A percentile compares a stretch with the other conserved stretches of the same genome.
These are phyloP conservation scores for Rhodosporidiobolus odoratus DNA, from an alignment of 768 basidiomycete species.

Conservation along the genomic window DNA sequence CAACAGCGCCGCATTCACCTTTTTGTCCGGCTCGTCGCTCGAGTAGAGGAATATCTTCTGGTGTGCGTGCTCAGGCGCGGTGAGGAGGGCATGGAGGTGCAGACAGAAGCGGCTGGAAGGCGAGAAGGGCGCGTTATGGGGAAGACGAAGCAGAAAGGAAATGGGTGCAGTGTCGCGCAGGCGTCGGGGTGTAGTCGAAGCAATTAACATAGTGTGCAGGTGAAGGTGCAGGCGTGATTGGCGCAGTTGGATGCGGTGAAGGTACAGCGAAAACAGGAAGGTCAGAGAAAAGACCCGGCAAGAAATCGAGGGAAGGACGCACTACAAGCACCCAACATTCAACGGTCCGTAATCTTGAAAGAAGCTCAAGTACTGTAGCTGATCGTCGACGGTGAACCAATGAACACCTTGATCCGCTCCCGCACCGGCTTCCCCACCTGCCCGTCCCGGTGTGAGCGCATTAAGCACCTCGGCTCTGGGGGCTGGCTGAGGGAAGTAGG, in stretches of 20 bases:
- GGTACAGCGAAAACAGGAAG: neutral
- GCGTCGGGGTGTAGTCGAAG: neutral
- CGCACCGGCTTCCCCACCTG: neutral
- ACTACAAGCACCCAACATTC: conserved; percentile 42
- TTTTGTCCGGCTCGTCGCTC: conserved; percentile 72
- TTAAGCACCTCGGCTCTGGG: conserved; percentile 22
- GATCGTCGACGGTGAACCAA: conserved; percentile 90
- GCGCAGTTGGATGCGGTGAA: neutral
- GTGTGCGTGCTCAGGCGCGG: conserved; percentile 51
- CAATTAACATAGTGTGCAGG: neutral
- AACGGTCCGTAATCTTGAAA: conserved; percentile 87
- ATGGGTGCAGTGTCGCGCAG: neutral
- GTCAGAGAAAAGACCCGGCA: neutral
- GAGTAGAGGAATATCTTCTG: conserved; percentile 80
- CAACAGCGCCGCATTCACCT: conserved; percentile 90
- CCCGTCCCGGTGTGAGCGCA: neutral
- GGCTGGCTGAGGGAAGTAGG: conserved; percentile 27
- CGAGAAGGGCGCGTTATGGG: too few relatives aligned
- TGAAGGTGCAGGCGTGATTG: too few relatives aligned
- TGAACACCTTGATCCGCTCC: conserved; percentile 54
- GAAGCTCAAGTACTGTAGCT: conserved; percentile 85
- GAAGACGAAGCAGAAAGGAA: neutral
- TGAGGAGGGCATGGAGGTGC: conserved; percentile 78
- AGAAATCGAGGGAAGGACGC: too few relatives aligned
- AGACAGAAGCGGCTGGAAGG: conserved; percentile 59